phyloP scores from a whole-genome alignment of 805 yeast species.

The Starmerella roubikii region DNA sequence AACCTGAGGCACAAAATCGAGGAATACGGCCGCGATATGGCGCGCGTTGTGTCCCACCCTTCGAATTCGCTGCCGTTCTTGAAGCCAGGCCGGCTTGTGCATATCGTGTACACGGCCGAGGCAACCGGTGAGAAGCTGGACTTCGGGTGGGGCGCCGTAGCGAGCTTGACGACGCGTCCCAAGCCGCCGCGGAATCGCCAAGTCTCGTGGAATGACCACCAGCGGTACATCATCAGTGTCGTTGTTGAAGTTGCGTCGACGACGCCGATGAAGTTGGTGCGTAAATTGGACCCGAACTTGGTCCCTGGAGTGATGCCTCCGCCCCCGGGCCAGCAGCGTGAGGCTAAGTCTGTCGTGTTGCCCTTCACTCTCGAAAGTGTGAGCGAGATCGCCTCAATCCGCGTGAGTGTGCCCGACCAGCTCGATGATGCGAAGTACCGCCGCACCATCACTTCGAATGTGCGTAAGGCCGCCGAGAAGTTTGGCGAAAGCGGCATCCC shows the following conservation, averaged over 20 bases:
- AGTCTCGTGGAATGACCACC: conserved; percentile 62
- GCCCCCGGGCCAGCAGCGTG: conserved; percentile 38
- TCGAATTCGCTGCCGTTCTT: conserved; percentile 69
- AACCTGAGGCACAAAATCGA: conserved; percentile 63
- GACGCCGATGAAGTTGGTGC: conserved; percentile 61
- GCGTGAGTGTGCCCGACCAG: conserved; percentile 68
- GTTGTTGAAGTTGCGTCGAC: conserved; percentile 63
- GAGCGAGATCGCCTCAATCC: conserved; percentile 58
- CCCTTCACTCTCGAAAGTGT: conserved; percentile 78
- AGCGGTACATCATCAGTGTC: conserved; percentile 76
- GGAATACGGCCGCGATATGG: conserved; percentile 57
- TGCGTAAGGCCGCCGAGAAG: conserved; percentile 67
- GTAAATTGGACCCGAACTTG: conserved; percentile 61
- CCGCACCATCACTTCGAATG: conserved; percentile 50
- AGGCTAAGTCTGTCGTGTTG: conserved; percentile 39
- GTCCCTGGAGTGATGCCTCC: conserved; percentile 88
- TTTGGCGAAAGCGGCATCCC: conserved; percentile 78
- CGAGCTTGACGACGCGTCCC: conserved; percentile 57
- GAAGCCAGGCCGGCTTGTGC: conserved; percentile 77
- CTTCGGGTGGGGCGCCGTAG: conserved; percentile 95
- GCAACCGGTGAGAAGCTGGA: conserved; percentile 30
- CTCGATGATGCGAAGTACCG: conserved; percentile 34
- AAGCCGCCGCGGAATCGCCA: conserved; percentile 31
- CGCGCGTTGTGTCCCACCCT: conserved; percentile 81
- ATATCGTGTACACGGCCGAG: conserved; percentile 36